Percentiles rank a stretch among this genome's conserved stretches.
Evolutionary conservation across 352 stramenopile genomes (phyloP).

Genomic region (Globisporangium apiculatum): DNA sequence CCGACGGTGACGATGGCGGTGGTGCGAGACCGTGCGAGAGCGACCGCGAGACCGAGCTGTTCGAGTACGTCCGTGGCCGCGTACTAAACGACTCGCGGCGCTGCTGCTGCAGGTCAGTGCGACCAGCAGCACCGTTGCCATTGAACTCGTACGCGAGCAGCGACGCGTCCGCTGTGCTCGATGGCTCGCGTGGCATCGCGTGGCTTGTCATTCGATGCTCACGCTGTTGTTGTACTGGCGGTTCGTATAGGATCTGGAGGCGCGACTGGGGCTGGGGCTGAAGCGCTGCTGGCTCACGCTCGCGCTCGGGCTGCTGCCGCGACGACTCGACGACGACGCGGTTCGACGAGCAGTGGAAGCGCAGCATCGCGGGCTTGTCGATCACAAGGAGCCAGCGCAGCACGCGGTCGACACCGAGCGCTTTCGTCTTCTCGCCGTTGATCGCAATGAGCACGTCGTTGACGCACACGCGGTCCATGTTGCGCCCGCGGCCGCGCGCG

Average conservation of each 20-base stretch:
- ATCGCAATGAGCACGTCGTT: conserved; percentile 81
- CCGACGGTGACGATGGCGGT: background rate
- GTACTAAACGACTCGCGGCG: no score
- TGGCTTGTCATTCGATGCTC: conserved; percentile 3
- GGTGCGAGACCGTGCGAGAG: conserved; percentile 9
- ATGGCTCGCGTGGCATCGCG: background rate
- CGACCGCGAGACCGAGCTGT: no score
- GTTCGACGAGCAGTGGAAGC: conserved; percentile 74
- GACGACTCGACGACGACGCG: conserved; percentile 19
- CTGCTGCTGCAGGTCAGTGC: background rate
- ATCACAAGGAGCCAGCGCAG: conserved; percentile 69
- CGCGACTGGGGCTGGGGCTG: conserved; percentile 16
- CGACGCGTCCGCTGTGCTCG: background rate
- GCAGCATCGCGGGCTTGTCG: conserved; percentile 67
- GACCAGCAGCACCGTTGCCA: background rate
- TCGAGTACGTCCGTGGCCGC: no score
- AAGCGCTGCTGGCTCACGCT: conserved; percentile 10
- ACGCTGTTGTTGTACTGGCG: conserved; percentile 1
- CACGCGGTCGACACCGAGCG: conserved; percentile 65
- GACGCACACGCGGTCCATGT: conserved; percentile 68
- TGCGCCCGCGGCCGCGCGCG: conserved; percentile 42
- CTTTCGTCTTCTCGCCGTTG: conserved; percentile 74
- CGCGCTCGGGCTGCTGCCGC: conserved; percentile 25
- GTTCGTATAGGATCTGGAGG: conserved; percentile 21
- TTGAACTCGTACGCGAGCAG: conserved; percentile 5